phyloP scores from a whole-genome alignment of 164 flowering plant species.

The Piper longum region DNA sequence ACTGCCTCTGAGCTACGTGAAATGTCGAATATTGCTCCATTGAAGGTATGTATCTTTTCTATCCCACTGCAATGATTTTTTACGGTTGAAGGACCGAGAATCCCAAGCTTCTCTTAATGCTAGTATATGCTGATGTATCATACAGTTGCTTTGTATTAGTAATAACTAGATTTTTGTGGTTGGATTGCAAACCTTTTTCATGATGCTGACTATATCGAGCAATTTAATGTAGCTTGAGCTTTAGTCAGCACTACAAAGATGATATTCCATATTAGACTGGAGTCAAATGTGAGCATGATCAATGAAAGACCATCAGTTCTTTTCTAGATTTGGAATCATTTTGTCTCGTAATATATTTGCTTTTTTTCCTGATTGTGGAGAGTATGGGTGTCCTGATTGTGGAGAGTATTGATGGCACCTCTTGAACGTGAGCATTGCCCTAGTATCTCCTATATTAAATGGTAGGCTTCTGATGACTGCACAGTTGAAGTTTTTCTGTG shows the following conservation, averaged over 20 bases:
- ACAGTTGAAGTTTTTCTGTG: slow-evolving; percentile 48
- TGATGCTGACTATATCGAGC: no score
- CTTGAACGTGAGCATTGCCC: slow-evolving; percentile 39
- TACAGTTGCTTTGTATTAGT: background rate
- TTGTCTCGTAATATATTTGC: no score
- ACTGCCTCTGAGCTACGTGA: slow-evolving; percentile 55
- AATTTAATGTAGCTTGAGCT: no score
- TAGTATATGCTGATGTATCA: background rate
- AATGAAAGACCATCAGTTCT: no score
- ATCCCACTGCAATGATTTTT: background rate
- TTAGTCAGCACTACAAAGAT: no score
- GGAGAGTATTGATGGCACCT: slow-evolving; percentile 4
- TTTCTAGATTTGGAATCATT: no score
- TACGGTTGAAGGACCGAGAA: background rate
- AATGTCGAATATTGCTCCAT: slow-evolving; percentile 16
- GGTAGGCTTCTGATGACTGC: slow-evolving; percentile 71
- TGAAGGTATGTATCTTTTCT: slow-evolving; percentile 34
- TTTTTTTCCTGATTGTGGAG: no score
- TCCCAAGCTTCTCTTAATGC: background rate
- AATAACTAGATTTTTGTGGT: background rate
- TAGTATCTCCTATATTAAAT: slow-evolving; percentile 48
- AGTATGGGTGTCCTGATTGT: no score
- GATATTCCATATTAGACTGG: no score
- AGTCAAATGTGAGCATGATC: no score
- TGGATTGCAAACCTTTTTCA: background rate